Evolutionary conservation across 768 basidiomycete species (phyloP).

Genomic region (Exsudoporus frostii): DNA sequence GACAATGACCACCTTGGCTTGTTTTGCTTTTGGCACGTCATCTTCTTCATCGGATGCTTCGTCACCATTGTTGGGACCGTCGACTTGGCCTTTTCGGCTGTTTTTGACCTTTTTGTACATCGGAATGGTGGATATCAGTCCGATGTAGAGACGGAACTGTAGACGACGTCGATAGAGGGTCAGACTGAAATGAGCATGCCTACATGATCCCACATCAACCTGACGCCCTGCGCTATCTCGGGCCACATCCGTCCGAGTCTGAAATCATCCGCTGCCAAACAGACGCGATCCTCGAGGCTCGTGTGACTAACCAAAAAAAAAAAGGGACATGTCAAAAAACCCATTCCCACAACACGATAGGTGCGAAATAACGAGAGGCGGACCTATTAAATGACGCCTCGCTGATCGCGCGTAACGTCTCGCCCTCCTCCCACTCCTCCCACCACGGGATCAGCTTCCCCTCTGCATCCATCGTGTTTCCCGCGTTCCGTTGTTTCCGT

Average conservation of each 20-base stretch:
- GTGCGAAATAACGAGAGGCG: neutral
- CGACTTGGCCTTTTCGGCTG: slow-evolving; percentile 14
- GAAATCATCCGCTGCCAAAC: slow-evolving; percentile 31
- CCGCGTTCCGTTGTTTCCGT: slow-evolving; percentile 17
- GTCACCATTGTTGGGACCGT: slow-evolving; percentile 33
- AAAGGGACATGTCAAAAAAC: neutral
- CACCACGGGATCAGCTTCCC: slow-evolving; percentile 30
- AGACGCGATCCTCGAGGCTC: slow-evolving; percentile 21
- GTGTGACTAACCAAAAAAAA: slow-evolving; percentile 1
- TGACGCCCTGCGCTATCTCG: slow-evolving; percentile 27
- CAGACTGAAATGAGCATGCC: neutral
- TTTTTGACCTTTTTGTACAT: slow-evolving; percentile 29
- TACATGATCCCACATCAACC: slow-evolving; percentile 32
- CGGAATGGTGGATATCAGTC: slow-evolving; percentile 29
- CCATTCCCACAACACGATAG: neutral
- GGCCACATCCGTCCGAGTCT: slow-evolving; percentile 31
- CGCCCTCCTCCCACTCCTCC: slow-evolving; percentile 33
- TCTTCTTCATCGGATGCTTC: slow-evolving; percentile 29
- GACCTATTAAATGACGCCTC: slow-evolving; percentile 26
- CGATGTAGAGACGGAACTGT: slow-evolving; percentile 33
- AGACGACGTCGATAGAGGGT: neutral
- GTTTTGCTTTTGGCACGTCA: slow-evolving; percentile 20
- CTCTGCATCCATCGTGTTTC: slow-evolving; percentile 15
- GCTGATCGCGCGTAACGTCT: slow-evolving; percentile 20
- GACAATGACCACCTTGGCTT: slow-evolving; percentile 20